A percentile compares a stretch with the other conserved stretches of the same genome.
phyloP scores from a whole-genome alignment of 2,329 filamentous ascomycete genomes.

The Botryotinia calthae region DNA sequence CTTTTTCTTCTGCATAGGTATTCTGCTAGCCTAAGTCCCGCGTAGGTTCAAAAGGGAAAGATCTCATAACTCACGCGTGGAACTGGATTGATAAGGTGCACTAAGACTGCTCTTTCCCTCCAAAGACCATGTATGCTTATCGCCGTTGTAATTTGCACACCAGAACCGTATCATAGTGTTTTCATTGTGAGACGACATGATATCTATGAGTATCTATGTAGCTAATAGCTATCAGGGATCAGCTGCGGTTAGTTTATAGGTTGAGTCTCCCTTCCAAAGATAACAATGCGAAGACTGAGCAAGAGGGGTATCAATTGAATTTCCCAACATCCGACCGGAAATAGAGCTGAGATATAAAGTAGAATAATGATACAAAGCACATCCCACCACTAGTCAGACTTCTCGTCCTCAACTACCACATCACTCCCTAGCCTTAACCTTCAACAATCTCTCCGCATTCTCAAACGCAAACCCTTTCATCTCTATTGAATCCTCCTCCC shows the following conservation, averaged over 20 bases:
- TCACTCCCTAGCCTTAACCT: conserved; percentile 16
- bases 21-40: no score
- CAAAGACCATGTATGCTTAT: rapidly evolving
- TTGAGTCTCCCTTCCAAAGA: background rate
- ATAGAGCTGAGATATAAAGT: background rate
- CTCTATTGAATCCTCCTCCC: conserved; percentile 43
- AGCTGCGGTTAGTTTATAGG: background rate
- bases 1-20: background rate
- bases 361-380: no score
- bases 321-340: no score
- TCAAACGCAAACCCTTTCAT: conserved; percentile 49
- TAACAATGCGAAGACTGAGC: background rate
- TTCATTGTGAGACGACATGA: background rate
- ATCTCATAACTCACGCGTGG: background rate
- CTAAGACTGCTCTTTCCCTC: no score
- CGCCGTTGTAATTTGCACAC: background rate
- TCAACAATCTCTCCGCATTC: conserved; percentile 51
- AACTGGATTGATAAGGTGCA: background rate
- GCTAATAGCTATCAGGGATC: background rate
- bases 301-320: background rate
- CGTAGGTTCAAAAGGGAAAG: background rate
- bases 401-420: background rate
- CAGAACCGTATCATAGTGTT: background rate
- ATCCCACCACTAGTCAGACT: no score
- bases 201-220: background rate